phyloP scores from a whole-genome alignment of 139 green algal species.

The Volvox reticuliferus region DNA sequence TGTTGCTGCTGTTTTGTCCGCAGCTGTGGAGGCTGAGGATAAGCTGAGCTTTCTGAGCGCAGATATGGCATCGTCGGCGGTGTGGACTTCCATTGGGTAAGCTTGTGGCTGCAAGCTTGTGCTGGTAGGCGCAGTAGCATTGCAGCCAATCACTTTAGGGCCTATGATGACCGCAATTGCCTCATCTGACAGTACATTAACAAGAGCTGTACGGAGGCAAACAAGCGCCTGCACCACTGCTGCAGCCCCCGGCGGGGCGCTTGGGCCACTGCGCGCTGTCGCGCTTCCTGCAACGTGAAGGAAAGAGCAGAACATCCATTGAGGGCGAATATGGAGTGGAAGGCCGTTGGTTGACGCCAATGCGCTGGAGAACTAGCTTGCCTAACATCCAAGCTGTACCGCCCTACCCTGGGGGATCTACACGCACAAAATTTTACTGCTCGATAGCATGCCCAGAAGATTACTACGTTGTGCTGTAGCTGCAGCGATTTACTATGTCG shows the following conservation, averaged over 20 bases:
- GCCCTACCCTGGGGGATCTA: too few relatives aligned
- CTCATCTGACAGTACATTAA: not conserved
- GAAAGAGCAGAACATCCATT: too few relatives aligned
- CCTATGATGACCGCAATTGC: not conserved
- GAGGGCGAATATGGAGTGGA: not conserved
- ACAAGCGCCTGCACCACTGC: slow-evolving; percentile 7
- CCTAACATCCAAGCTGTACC: too few relatives aligned
- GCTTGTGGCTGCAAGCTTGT: not conserved
- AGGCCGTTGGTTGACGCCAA: too few relatives aligned
- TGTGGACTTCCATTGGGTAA: not conserved
- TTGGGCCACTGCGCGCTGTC: slow-evolving; percentile 2
- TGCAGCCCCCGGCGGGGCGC: slow-evolving; percentile 22
- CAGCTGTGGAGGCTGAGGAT: slow-evolving; percentile 6
- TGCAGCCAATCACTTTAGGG: not conserved
- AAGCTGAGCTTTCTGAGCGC: slow-evolving; percentile 16
- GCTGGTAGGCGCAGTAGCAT: not conserved
- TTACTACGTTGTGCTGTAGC: too few relatives aligned
- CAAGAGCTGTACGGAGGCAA: not conserved
- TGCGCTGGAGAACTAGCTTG: too few relatives aligned
- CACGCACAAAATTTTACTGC: too few relatives aligned
- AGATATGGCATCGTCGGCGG: not conserved
- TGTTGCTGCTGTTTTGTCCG: not conserved
- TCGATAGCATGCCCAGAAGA: too few relatives aligned
- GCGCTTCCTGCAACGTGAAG: not conserved
- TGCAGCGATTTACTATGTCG: too few relatives aligned